Base-by-base conservation (phyloP, 352 stramenopile genomes). In the Phytophthora kernoviae region DNA sequence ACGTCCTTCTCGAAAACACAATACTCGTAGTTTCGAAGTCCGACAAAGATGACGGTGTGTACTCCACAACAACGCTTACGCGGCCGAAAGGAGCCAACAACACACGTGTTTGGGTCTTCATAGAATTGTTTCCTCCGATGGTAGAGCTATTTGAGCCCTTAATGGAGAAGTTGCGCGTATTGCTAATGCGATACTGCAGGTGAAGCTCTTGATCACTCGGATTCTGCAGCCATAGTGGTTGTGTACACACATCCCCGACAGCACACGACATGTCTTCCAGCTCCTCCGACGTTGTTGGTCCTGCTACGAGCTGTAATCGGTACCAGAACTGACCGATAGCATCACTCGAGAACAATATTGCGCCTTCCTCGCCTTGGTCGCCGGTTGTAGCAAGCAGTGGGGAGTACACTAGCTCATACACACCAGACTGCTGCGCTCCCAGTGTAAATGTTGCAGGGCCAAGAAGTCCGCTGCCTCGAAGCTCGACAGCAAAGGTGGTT, bases 301-400 rank as follows among this genome's bases (percentile, higher is more conserved):
- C 75, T 6, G 91, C 93, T 1, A 77, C 24, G 6, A 98, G 69
- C 24, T 87, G 57, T 3, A 98, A 73, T 3, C 87, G 58, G 52
- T 98, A 98, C 90, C 94, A 98, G 37, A 98, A 96, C 65, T 98
- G 90, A 0, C 95, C 95, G 8, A 98, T 88, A 14, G 80, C 69
- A 18, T 96, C 86, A 47, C 96, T 96, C 0, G 83, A 77, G 58
- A 98, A 98, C 2, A 92, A 62, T 14, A 98, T 84, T 0, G 87
- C 88, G 1, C 95, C 95, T 36, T 85, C 70, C 18, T 88, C 67
- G 44, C 49, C 49, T n/a, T 43, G 30, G 2, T 14, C 18, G 2
- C 26, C 48, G 2, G 10, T 62, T 5, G 81, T 91, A 9, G 91
- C 62, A 1, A 84, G 46, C 17, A 98, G 48, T 7, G 95, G 95